Evolutionary conservation across 2,329 filamentous ascomycete genomes (phyloP), one percentile per base, ranked within the genome.

Genomic region (Apiospora malaysiana): DNA sequence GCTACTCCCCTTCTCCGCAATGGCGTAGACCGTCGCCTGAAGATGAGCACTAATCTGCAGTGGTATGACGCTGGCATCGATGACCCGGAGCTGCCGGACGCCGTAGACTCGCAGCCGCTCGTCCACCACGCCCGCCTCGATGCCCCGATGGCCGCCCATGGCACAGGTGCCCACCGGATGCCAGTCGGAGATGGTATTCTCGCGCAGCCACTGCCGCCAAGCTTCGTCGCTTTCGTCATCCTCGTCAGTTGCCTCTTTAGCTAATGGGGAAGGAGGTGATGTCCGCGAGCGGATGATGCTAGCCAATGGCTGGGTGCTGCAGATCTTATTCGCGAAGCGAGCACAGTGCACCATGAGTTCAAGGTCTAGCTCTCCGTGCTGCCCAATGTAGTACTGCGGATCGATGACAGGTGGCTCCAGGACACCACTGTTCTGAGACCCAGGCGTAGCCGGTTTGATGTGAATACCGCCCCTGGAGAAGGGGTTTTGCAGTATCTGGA

Each of bases 401-500:
- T 86, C 78, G 45, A 86, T 85, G 16, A 76, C 40, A 0, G 82
- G 82, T 67, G 77, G 65, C 37, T 79, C 49, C 25, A 74, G 59
- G 8, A 40, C 4, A 14, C 69, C 16, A 69, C 66, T 18, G 70
- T 69, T 18, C 73, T 69, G 8, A 46, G 37, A 42, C 56, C 69
- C 1, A 78, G 40, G 2, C 7, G 45, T 42, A 2, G 23, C 14
- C 2, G 68, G 45, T 4, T 71, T 76, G 68, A 88, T 82, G 71
- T 88, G 86, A 12, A 88, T 79, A 1, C 80, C 83, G 0, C 87
- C 87, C 3, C 81, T 78, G 0, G 85, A 84, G 42, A 86, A 86
- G 0, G 87, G 86, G 75, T 88, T 86, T 71, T 87, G 85, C 0
- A 88, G 77, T 71, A 87, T 84, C 70, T 84, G 83, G 0, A 87